Evolutionary conservation across 352 stramenopile species (phyloP).

Genomic region (Pythium plurisporium): DNA sequence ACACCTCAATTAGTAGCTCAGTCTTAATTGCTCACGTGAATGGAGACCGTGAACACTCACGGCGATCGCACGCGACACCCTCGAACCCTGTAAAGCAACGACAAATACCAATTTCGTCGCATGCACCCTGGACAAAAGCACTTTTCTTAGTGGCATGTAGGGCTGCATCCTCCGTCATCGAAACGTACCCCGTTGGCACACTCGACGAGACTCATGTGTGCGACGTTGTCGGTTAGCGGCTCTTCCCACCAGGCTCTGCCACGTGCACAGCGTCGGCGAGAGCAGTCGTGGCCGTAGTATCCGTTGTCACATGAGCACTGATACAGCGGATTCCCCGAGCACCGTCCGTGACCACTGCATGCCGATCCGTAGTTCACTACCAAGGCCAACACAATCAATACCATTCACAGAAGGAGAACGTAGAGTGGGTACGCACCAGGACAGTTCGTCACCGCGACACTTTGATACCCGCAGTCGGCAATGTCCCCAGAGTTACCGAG

Average conservation of each 20-base stretch:
- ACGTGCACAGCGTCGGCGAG: slow-evolving; percentile 38
- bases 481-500: slow-evolving; percentile 16
- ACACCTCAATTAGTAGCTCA: too few species aligned
- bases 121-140: slow-evolving; percentile 38
- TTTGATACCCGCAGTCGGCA: slow-evolving; percentile 35
- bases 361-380: slow-evolving; percentile 30
- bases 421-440: slow-evolving; percentile 30
- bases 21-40: too few species aligned
- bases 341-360: slow-evolving; percentile 61
- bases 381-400: not conserved
- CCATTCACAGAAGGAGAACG: too few species aligned
- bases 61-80: slow-evolving; percentile 59
- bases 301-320: slow-evolving; percentile 49
- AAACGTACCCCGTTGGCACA: slow-evolving; percentile 67
- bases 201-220: slow-evolving; percentile 44
- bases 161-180: not conserved
- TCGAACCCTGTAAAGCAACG: slow-evolving; percentile 60
- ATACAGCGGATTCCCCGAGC: slow-evolving; percentile 36
- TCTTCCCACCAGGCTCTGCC: slow-evolving; percentile 71
- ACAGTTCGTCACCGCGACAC: slow-evolving; percentile 33
- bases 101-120: slow-evolving; percentile 48
- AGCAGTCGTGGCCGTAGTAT: slow-evolving; percentile 58
- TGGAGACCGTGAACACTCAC: slow-evolving; percentile 32
- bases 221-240: slow-evolving; percentile 37
- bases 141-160: not conserved